These are phyloP conservation scores for Carex myosuroides DNA, from an alignment of 176 grass and related monocot species.

Conservation along the genomic window DNA sequence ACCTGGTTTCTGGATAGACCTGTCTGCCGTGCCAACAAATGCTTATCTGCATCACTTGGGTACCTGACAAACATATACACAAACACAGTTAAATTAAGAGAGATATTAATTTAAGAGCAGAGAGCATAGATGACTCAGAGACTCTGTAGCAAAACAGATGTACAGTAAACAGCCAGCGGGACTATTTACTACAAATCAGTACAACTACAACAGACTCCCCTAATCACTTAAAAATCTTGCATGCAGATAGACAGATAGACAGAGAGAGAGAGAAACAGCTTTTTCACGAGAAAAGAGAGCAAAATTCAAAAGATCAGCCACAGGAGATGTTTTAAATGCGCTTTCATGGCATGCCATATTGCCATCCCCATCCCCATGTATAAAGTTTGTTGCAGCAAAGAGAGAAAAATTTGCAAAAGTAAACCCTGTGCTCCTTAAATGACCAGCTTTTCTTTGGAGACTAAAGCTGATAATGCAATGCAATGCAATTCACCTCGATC, in stretches of 20 bases:
- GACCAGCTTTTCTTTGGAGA: slow-evolving; percentile 13
- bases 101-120: background rate
- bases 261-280: background rate
- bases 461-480: background rate
- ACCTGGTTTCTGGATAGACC: slow-evolving; percentile 99
- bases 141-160: slow-evolving; percentile 1
- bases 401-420: slow-evolving; percentile 4
- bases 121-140: slow-evolving; percentile 5
- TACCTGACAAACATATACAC: slow-evolving; percentile 57
- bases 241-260: background rate
- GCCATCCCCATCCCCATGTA: slow-evolving; percentile 17
- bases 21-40: slow-evolving; percentile 96
- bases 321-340: slow-evolving; percentile 21
- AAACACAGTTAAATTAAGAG: background rate
- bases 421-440: slow-evolving; percentile 4
- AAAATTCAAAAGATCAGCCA: slow-evolving; percentile 6
- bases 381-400: slow-evolving; percentile 19
- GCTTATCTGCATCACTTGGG: slow-evolving; percentile 99
- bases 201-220: slow-evolving; percentile 3
- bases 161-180: background rate
- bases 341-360: slow-evolving; percentile 19
- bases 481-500: background rate
- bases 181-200: slow-evolving; percentile 19
- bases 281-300: slow-evolving; percentile 22
- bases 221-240: slow-evolving; percentile 20